A percentile compares a stretch with the other conserved stretches of the same genome.
phyloP scores from a whole-genome alignment of 2,329 filamentous ascomycete species.

The Fusarium fujikuroi region DNA sequence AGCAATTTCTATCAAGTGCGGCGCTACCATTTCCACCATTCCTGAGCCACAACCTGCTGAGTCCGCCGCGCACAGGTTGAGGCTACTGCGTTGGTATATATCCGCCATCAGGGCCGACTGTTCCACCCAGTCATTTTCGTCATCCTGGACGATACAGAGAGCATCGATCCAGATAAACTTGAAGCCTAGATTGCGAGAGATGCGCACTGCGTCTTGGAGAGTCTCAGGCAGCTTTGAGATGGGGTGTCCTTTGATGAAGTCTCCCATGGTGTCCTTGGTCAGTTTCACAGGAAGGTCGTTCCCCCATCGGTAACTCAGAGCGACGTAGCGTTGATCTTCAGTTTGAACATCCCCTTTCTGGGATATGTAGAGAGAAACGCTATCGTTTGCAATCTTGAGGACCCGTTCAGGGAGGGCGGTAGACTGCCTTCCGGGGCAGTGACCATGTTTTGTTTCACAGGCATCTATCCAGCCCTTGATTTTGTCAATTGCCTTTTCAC shows the following conservation, averaged over 20 bases:
- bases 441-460: not conserved
- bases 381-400: not conserved
- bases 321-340: not conserved
- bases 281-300: not conserved
- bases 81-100: not conserved
- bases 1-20: not conserved
- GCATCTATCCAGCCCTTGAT: not conserved
- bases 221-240: not conserved
- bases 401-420: not conserved
- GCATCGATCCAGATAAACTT: not conserved
- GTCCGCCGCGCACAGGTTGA: not conserved
- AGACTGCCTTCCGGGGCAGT: no score
- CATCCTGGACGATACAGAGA: not conserved
- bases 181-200: not conserved
- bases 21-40: not conserved
- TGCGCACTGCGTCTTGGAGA: not conserved
- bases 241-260: rapidly evolving
- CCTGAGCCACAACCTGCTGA: not conserved
- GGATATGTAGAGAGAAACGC: rapidly evolving
- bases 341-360: rapidly evolving
- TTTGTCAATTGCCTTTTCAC: not conserved
- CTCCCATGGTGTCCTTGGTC: rapidly evolving
- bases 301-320: not conserved
- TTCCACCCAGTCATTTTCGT: not conserved
- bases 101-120: not conserved